Conservation (phyloP, 2,329 filamentous ascomycete genomes). For the Apiospora sp. region DNA sequence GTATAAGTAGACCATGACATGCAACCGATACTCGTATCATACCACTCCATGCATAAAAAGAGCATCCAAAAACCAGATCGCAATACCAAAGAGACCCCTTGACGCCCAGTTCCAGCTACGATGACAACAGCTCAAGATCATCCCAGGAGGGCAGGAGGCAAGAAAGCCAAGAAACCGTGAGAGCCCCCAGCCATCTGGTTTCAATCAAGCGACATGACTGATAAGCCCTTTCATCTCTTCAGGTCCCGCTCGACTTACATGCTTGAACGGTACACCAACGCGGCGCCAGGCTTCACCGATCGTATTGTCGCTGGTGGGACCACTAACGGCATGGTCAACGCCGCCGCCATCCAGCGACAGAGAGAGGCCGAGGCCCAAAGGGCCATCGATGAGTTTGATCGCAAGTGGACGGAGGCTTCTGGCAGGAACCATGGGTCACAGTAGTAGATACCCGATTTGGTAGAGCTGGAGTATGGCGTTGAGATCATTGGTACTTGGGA, state of each 20-base stretch:
- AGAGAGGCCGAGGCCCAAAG: background rate
- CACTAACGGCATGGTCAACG: background rate
- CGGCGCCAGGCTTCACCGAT: background rate
- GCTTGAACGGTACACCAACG: background rate
- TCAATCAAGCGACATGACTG: background rate
- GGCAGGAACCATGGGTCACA: background rate
- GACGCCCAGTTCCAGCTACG: background rate
- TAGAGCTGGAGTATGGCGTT: background rate
- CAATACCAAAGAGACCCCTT: background rate
- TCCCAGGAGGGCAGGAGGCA: background rate
- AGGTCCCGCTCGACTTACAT: background rate
- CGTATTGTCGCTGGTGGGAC: background rate
- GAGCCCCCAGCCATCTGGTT: background rate
- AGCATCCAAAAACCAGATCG: background rate
- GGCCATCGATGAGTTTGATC: constrained; percentile 1
- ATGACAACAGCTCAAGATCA: background rate
- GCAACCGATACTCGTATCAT: background rate
- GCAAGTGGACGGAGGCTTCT: background rate
- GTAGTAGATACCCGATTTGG: too few relatives aligned
- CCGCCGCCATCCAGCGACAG: background rate
- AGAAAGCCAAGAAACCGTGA: background rate
- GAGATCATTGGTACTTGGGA: background rate
- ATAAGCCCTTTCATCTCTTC: rapidly evolving
- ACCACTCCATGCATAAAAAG: background rate
- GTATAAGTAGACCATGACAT: background rate